phyloP scores from a whole-genome alignment of 352 stramenopile species.

The Phytophthora megakarya region DNA sequence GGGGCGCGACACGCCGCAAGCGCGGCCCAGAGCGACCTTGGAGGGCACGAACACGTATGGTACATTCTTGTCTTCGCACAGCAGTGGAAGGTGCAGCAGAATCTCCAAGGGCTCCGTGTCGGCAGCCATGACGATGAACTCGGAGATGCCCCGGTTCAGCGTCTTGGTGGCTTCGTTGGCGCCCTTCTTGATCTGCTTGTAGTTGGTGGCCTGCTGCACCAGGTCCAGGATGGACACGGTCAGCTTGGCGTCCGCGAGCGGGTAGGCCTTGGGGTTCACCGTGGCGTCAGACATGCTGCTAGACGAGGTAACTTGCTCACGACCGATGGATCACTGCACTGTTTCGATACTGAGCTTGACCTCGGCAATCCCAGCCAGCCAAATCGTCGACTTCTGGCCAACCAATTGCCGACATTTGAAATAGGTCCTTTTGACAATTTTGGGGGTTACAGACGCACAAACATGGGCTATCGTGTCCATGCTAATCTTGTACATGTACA shows the following conservation, averaged over 20 bases:
- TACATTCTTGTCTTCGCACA: slow-evolving; percentile 99
- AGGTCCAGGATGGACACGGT: slow-evolving; percentile 99
- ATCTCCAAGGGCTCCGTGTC: slow-evolving; percentile 99
- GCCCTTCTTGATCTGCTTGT: slow-evolving; percentile 99
- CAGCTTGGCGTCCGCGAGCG: slow-evolving; percentile 97
- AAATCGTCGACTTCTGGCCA: slow-evolving; percentile 7
- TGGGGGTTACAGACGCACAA: no score
- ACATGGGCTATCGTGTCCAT: no score
- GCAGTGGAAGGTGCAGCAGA: slow-evolving; percentile 98
- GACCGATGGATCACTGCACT: slow-evolving; percentile 89
- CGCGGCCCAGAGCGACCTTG: slow-evolving; percentile 98
- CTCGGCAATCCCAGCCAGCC: slow-evolving; percentile 8
- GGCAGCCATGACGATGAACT: slow-evolving; percentile 99
- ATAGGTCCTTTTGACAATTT: background rate
- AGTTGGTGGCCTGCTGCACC: slow-evolving; percentile 99
- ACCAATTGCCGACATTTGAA: background rate
- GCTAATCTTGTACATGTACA: no score
- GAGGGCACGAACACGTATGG: slow-evolving; percentile 94
- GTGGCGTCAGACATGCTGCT: slow-evolving; percentile 73
- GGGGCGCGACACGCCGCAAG: slow-evolving; percentile 98
- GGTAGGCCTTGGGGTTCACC: slow-evolving; percentile 97
- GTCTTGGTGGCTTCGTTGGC: slow-evolving; percentile 99
- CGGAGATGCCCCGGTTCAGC: slow-evolving; percentile 99
- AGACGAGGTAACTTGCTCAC: slow-evolving; percentile 68
- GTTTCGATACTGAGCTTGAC: slow-evolving; percentile 36